Evolutionary conservation across 176 grass and related monocot species (phyloP).

Genomic region (Calamus simplicifolius): DNA sequence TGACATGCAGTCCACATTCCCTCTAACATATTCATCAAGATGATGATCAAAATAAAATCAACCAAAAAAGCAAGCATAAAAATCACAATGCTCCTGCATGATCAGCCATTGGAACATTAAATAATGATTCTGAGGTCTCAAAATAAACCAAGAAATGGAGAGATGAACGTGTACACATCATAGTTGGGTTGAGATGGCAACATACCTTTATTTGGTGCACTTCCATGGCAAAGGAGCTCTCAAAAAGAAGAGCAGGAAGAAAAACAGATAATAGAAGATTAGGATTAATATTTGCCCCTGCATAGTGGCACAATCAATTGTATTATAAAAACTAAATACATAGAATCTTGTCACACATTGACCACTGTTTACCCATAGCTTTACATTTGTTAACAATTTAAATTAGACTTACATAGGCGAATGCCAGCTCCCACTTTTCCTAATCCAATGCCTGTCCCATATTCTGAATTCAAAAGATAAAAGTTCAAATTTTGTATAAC

Average conservation of each 20-base stretch:
- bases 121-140: too few relatives aligned
- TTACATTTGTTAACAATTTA: too few relatives aligned
- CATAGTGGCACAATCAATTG: slow-evolving; percentile 1
- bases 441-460: slow-evolving; percentile 55
- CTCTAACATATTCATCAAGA: too few relatives aligned
- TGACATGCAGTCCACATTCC: too few relatives aligned
- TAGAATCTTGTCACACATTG: too few relatives aligned
- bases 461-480: slow-evolving; percentile 37
- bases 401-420: slow-evolving; percentile 66
- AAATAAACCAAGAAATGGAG: too few relatives aligned
- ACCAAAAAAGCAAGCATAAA: too few relatives aligned
- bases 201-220: slow-evolving; percentile 94
- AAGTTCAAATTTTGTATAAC: neutral
- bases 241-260: slow-evolving; percentile 86
- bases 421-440: slow-evolving; percentile 85
- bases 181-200: neutral
- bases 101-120: too few relatives aligned
- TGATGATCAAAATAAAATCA: too few relatives aligned
- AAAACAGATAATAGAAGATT: slow-evolving; percentile 81
- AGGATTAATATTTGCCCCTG: slow-evolving; percentile 91
- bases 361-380: too few relatives aligned
- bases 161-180: neutral
- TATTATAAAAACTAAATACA: neutral
- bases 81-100: too few relatives aligned
- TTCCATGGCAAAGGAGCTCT: slow-evolving; percentile 93